These are phyloP conservation scores for Saccharomycopsis hybrid DNA, from an alignment of 1,139 yeast species.

Conservation along the genomic window DNA sequence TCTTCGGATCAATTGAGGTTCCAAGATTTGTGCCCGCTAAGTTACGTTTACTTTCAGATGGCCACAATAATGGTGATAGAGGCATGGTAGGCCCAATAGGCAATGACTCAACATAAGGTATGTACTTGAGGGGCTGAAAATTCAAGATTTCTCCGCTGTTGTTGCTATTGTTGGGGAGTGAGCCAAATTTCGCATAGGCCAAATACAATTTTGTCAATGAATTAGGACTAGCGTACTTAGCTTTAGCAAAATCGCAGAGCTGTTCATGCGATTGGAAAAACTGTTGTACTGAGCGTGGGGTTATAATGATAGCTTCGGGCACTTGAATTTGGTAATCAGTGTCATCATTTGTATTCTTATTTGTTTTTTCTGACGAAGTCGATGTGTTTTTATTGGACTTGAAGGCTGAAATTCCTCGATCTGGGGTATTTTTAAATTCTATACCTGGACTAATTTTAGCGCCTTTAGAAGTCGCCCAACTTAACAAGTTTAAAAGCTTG, in stretches of 20 bases:
- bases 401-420: conserved; percentile 38
- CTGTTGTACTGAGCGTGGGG: conserved; percentile 1
- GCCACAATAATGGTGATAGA: conserved; percentile 19
- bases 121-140: too few relatives aligned
- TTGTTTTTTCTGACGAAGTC: too few relatives aligned
- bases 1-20: conserved; percentile 31
- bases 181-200: conserved; percentile 7
- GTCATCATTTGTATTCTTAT: too few relatives aligned
- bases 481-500: conserved; percentile 29
- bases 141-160: neutral
- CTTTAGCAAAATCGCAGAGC: neutral
- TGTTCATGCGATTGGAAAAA: conserved; percentile 4
- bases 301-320: conserved; percentile 12
- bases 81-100: conserved; percentile 11
- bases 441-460: conserved; percentile 34
- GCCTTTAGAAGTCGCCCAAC: conserved; percentile 50
- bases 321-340: conserved; percentile 8
- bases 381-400: neutral
- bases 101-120: conserved; percentile 17
- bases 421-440: conserved; percentile 27
- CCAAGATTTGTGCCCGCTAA: conserved; percentile 31
- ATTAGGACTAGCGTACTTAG: conserved; percentile 6
- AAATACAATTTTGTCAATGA: conserved; percentile 15
- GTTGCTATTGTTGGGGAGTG: neutral
- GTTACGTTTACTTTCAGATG: conserved; percentile 3